These are phyloP conservation scores for Pestalotiopsis sp. DNA, from an alignment of 2,329 filamentous ascomycete species.

Conservation along the genomic window DNA sequence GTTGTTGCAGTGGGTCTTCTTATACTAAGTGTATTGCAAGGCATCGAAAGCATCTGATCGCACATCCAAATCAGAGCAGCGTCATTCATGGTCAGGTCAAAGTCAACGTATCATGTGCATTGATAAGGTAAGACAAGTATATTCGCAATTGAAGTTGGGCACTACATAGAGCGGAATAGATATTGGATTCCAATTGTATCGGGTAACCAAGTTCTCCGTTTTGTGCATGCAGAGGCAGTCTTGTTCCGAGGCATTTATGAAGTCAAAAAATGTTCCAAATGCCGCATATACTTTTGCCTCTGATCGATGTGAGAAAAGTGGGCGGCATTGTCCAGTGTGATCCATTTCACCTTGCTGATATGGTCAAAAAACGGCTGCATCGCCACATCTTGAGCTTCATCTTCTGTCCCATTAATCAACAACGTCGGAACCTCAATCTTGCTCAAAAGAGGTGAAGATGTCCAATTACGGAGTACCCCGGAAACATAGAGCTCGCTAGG, in stretches of 20 bases:
- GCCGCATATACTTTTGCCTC: slow-evolving; percentile 28
- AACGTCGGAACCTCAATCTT: slow-evolving; percentile 33
- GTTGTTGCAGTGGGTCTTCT: no score
- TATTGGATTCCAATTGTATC: no score
- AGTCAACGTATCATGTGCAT: no score
- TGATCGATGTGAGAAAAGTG: slow-evolving; percentile 38
- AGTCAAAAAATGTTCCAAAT: slow-evolving; percentile 17
- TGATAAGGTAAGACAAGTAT: no score
- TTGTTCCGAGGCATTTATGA: not conserved
- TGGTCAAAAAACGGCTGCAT: slow-evolving; percentile 37
- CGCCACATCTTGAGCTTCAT: slow-evolving; percentile 36
- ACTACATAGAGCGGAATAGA: no score
- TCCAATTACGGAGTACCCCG: slow-evolving; percentile 21
- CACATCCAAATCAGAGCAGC: no score
- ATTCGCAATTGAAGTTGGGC: no score
- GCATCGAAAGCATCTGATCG: no score
- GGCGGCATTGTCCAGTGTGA: slow-evolving; percentile 35
- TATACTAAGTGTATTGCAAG: no score
- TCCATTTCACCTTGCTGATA: slow-evolving; percentile 38
- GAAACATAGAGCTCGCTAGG: slow-evolving; percentile 22
- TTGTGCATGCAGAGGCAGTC: no score
- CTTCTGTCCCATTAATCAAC: slow-evolving; percentile 36
- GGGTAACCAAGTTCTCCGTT: no score
- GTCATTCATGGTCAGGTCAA: no score
- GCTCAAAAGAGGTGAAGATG: slow-evolving; percentile 19